These are phyloP conservation scores for Sherardia arvensis DNA, from an alignment of 257 asterid genomes.

Conservation along the genomic window DNA sequence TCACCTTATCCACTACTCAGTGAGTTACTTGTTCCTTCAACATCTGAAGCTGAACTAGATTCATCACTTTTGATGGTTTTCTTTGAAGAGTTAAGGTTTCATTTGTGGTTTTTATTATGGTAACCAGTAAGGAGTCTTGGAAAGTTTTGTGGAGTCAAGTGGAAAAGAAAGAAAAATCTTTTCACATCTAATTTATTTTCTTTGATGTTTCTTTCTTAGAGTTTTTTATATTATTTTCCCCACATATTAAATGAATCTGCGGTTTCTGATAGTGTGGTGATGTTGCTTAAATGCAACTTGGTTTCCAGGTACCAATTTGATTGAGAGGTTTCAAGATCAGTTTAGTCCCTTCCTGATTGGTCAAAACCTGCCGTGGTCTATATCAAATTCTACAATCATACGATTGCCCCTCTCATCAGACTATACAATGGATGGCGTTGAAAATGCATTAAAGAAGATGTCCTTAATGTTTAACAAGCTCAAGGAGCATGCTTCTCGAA, in stretches of 20 bases:
- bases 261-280: not conserved
- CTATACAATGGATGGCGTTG: slow-evolving; percentile 47
- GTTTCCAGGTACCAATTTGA: slow-evolving; percentile 71
- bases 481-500: slow-evolving; percentile 62
- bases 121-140: not conserved
- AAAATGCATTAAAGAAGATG: slow-evolving; percentile 39
- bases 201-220: not conserved
- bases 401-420: slow-evolving; percentile 87
- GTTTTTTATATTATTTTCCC: not conserved
- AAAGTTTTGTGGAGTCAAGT: not conserved
- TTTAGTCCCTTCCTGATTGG: slow-evolving; percentile 73
- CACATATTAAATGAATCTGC: not conserved
- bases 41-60: not conserved
- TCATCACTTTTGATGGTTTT: not conserved
- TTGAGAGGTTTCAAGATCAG: slow-evolving; percentile 73
- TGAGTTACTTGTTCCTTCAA: not conserved
- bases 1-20: not conserved
- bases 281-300: slow-evolving; percentile 10
- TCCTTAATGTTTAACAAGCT: slow-evolving; percentile 46
- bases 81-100: not conserved
- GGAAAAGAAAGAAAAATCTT: not conserved
- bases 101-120: not conserved
- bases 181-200: not conserved
- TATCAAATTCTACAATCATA: slow-evolving; percentile 57
- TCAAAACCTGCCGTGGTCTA: slow-evolving; percentile 63